These are phyloP conservation scores for Vicia villosa DNA, from an alignment of 306 rosid species.

Conservation along the genomic window DNA sequence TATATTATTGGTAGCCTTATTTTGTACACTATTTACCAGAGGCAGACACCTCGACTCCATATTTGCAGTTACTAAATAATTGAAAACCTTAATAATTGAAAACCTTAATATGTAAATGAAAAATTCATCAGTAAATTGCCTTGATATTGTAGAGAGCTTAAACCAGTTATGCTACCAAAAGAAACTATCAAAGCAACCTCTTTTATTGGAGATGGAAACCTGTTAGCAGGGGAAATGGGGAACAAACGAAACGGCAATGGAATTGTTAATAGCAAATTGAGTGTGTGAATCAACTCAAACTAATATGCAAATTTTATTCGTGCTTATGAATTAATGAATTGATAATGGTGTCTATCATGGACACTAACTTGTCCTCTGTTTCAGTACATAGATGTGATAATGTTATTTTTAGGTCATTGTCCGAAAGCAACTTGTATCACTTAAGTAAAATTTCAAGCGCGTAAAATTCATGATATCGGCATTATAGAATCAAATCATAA, in stretches of 20 bases:
- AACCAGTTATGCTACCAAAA: not conserved
- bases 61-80: not conserved
- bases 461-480: not conserved
- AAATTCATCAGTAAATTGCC: not conserved
- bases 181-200: not conserved
- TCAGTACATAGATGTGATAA: not conserved
- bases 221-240: slow-evolving; percentile 7
- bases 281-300: slow-evolving; percentile 6
- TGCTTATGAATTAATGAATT: not conserved
- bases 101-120: not conserved
- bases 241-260: slow-evolving; percentile 12
- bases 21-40: not conserved
- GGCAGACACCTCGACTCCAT: not conserved
- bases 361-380: not conserved
- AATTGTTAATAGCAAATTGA: not conserved
- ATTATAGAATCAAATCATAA: not conserved
- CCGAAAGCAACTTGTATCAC: not conserved
- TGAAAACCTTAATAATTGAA: not conserved
- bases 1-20: slow-evolving; percentile 6
- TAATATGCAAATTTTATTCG: not conserved
- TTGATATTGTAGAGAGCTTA: not conserved
- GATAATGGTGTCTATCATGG: not conserved
- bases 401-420: not conserved
- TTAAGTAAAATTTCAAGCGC: not conserved
- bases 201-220: not conserved